Evolutionary conservation across 2,329 filamentous ascomycete genomes (phyloP).

Genomic region (Colletotrichum agaves): DNA sequence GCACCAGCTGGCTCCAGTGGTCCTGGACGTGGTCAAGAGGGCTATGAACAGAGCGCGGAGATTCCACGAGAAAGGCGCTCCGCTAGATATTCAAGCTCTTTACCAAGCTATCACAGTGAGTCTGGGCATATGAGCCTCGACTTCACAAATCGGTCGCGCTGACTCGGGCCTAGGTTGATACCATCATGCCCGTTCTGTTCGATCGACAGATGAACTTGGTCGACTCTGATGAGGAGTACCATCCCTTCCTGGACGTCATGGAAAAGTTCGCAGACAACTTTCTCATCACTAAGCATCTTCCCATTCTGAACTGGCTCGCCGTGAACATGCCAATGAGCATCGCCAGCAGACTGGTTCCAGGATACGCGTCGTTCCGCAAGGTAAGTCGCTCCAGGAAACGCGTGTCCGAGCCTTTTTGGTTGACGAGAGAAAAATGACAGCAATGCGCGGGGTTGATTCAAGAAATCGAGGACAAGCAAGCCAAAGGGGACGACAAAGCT

Average conservation of each 20-base stretch:
- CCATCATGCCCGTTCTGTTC: neutral
- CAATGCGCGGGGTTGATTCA: neutral
- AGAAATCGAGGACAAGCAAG: conserved; percentile 14
- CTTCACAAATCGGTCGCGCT: neutral
- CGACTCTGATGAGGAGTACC: neutral
- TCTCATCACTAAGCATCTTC: neutral
- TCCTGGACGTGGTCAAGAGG: neutral
- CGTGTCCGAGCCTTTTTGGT: neutral
- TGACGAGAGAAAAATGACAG: neutral
- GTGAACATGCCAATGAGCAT: conserved; percentile 4
- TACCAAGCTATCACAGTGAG: neutral
- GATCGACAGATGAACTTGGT: conserved; percentile 12
- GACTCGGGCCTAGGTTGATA: neutral
- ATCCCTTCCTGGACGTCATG: neutral
- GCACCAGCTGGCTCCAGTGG: conserved; percentile 1
- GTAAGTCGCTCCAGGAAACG: neutral
- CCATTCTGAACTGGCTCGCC: neutral
- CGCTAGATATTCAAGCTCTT: neutral
- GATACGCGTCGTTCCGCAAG: neutral
- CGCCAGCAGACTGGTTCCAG: neutral
- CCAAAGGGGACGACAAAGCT: neutral
- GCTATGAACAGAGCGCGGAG: neutral
- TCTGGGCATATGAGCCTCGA: neutral
- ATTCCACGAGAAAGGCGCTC: neutral
- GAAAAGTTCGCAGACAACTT: neutral